Evolutionary conservation across 805 yeast species (phyloP).

Genomic region (Ogataea pignaliae): DNA sequence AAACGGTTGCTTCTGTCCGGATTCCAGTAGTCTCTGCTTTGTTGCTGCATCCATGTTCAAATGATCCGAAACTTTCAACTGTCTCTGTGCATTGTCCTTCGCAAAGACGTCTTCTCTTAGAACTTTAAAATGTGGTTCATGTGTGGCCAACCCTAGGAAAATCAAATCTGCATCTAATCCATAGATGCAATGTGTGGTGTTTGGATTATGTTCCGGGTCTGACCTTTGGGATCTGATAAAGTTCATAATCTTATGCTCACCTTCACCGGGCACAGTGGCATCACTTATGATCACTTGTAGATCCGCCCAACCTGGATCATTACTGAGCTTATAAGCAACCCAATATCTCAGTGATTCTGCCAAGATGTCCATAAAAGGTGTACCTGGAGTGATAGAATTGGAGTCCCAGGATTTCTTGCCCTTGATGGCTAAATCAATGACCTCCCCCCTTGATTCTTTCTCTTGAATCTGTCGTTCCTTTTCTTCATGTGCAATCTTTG

Average conservation of each 20-base stretch:
- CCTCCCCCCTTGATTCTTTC: conserved; percentile 61
- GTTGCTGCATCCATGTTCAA: conserved; percentile 60
- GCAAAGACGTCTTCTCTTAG: conserved; percentile 96
- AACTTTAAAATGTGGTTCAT: conserved; percentile 93
- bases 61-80: conserved; percentile 43
- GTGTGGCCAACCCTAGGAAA: conserved; percentile 93
- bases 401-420: conserved; percentile 87
- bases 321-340: conserved; percentile 82
- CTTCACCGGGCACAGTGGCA: conserved; percentile 98
- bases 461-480: conserved; percentile 56
- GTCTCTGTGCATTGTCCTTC: conserved; percentile 47
- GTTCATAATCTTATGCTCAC: conserved; percentile 97
- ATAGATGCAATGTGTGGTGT: conserved; percentile 92
- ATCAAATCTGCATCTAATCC: conserved; percentile 98
- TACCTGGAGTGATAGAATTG: conserved; percentile 97
- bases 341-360: conserved; percentile 83
- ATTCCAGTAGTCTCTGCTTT: conserved; percentile 34
- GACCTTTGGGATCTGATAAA: conserved; percentile 87
- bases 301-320: conserved; percentile 91
- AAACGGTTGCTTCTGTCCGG: conserved; percentile 70
- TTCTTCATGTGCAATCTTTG: conserved; percentile 70
- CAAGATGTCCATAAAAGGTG: conserved; percentile 92
- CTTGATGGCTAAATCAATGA: conserved; percentile 70
- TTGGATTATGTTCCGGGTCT: conserved; percentile 84
- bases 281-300: conserved; percentile 89